phyloP scores from a whole-genome alignment of 2,329 filamentous ascomycete genomes.

The Massarina eburnea region DNA sequence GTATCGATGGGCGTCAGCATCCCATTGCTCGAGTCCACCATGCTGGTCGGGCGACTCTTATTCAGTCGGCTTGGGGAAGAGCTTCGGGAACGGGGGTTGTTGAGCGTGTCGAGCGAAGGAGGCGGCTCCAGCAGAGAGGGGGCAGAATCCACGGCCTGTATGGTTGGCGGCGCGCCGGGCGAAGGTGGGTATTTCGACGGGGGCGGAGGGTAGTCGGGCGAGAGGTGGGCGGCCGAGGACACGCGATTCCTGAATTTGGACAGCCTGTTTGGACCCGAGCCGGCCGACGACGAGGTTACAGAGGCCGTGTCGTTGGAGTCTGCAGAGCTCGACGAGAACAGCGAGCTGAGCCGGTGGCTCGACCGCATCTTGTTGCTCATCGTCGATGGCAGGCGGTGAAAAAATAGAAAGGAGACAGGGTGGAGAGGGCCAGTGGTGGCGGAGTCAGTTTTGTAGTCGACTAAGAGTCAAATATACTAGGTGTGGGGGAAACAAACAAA shows the following conservation, averaged over 20 bases:
- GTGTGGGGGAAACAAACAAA: conserved; percentile 20
- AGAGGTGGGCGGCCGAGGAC: background rate
- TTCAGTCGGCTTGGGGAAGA: conserved; percentile 24
- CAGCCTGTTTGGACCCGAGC: conserved; percentile 18
- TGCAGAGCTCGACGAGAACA: conserved; percentile 30
- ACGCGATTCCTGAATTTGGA: conserved; percentile 37
- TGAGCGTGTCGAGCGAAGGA: conserved; percentile 23
- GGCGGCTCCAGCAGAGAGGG: conserved; percentile 27
- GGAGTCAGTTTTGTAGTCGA: conserved; percentile 7
- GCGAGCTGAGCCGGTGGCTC: conserved; percentile 36
- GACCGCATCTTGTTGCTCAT: conserved; percentile 33
- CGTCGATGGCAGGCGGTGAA: conserved; percentile 7
- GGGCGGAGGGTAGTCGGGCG: conserved; percentile 29
- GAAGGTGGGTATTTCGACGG: conserved; percentile 10
- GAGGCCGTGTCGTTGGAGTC: conserved; percentile 19
- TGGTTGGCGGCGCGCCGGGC: conserved; percentile 24
- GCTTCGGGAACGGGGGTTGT: conserved; percentile 23
- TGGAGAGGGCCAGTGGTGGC: background rate
- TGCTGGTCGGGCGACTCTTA: conserved; percentile 29
- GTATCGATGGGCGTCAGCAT: conserved; percentile 16
- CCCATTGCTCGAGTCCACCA: conserved; percentile 5
- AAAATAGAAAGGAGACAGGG: background rate
- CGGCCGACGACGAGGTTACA: conserved; percentile 26
- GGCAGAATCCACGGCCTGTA: conserved; percentile 28
- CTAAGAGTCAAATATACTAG: conserved; percentile 10